phyloP scores from a whole-genome alignment of 2,329 filamentous ascomycete genomes.

The Stemphylium lycopersici region DNA sequence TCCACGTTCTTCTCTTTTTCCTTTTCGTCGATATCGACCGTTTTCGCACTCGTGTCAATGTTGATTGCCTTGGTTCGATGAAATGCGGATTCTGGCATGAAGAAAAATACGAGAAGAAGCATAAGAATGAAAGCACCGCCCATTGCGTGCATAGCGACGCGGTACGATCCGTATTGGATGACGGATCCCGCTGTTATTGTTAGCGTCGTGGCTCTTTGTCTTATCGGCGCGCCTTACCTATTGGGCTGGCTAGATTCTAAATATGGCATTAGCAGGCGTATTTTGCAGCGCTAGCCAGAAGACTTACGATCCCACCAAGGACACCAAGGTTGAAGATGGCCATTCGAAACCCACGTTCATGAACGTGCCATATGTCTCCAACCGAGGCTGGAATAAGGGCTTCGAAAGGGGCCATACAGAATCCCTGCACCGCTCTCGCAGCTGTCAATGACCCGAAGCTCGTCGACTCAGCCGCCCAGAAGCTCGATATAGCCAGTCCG shows the following conservation, averaged over 20 bases:
- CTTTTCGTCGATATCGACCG: slow-evolving; percentile 8
- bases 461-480: slow-evolving; percentile 32
- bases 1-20: slow-evolving; percentile 20
- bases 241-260: slow-evolving; percentile 30
- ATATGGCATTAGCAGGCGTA: background rate
- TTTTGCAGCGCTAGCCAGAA: too few relatives aligned
- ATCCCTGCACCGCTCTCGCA: slow-evolving; percentile 27
- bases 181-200: slow-evolving; percentile 20
- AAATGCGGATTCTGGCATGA: slow-evolving; percentile 33
- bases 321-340: slow-evolving; percentile 35
- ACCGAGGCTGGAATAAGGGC: slow-evolving; percentile 34
- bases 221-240: slow-evolving; percentile 3
- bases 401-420: slow-evolving; percentile 36
- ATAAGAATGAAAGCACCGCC: slow-evolving; percentile 29
- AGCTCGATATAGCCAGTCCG: slow-evolving; percentile 25
- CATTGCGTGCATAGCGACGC: slow-evolving; percentile 31
- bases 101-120: slow-evolving; percentile 31
- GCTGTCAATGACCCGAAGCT: slow-evolving; percentile 28
- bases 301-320: slow-evolving; percentile 28
- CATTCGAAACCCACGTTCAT: slow-evolving; percentile 32
- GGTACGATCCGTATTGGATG: slow-evolving; percentile 29
- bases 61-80: slow-evolving; percentile 17
- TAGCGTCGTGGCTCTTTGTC: background rate
- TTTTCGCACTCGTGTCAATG: slow-evolving; percentile 26
- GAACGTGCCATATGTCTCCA: slow-evolving; percentile 32